A percentile compares a stretch with the other conserved stretches of the same genome.
phyloP scores from a whole-genome alignment of 108 stramenopile species.

The Halocafeteria seosinensis region DNA sequence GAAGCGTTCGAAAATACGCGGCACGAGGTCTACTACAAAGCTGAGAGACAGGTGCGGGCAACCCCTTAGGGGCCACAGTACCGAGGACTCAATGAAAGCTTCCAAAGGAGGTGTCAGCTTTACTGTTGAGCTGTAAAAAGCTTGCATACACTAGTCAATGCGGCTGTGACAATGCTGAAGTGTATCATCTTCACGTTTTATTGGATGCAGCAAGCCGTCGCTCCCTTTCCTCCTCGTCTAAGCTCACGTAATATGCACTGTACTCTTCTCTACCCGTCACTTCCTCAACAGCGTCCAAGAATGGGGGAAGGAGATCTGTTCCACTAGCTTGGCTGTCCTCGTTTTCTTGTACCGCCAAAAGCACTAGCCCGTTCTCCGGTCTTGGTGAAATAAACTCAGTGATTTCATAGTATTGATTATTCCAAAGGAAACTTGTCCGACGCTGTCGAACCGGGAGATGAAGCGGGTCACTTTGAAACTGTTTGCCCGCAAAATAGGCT shows the following conservation, averaged over 20 bases:
- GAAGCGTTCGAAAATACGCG: too few species aligned
- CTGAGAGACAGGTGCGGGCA: too few species aligned
- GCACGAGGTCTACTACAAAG: too few species aligned
- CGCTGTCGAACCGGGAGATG: not conserved
- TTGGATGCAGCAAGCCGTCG: too few species aligned
- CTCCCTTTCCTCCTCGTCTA: too few species aligned
- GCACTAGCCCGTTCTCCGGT: not conserved
- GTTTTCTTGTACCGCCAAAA: not conserved
- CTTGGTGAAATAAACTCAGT: not conserved
- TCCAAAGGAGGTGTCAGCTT: too few species aligned
- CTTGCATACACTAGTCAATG: too few species aligned
- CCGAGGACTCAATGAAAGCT: too few species aligned
- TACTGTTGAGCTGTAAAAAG: too few species aligned
- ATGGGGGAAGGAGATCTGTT: not conserved
- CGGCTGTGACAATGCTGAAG: too few species aligned
- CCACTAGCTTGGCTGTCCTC: not conserved
- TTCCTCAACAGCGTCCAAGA: not conserved
- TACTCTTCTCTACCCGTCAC: not conserved
- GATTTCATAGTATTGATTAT: not conserved
- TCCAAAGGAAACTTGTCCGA: not conserved
- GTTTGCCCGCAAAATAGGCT: not conserved
- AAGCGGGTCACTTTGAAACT: not conserved
- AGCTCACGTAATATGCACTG: not conserved
- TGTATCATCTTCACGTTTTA: too few species aligned
- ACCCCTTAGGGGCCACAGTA: too few species aligned